Percentiles rank a stretch among this genome's conserved stretches.
phyloP scores from a whole-genome alignment of 1,284 basidiomycete genomes.

The Melampsora occidentalis region DNA sequence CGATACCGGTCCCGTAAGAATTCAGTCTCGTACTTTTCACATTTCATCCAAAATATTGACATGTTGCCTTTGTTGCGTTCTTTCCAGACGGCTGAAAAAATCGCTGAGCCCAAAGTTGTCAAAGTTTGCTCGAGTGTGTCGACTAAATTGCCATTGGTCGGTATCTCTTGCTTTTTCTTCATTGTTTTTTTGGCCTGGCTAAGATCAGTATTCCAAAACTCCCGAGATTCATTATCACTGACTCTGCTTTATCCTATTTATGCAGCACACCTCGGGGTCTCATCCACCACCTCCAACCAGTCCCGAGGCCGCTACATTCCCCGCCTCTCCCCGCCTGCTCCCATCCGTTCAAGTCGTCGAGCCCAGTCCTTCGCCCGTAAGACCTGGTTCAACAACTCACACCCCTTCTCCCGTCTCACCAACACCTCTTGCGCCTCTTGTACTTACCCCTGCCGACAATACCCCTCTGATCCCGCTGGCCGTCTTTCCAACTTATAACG shows the following conservation, averaged over 20 bases:
- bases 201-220: not conserved
- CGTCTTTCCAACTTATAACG: slow-evolving; percentile 36
- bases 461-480: slow-evolving; percentile 37
- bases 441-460: not conserved
- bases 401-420: not conserved
- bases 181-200: not conserved
- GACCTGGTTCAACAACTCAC: slow-evolving; percentile 10
- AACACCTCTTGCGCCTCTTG: not conserved
- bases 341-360: slow-evolving; percentile 11
- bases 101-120: slow-evolving; percentile 34
- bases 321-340: not conserved
- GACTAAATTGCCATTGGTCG: not conserved
- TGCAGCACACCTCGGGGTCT: not conserved
- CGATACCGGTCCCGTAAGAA: slow-evolving; percentile 17
- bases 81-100: not conserved
- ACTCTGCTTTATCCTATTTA: not conserved
- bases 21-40: not conserved
- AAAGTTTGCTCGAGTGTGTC: slow-evolving; percentile 13
- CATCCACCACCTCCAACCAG: slow-evolving; percentile 1
- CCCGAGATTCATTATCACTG: not conserved
- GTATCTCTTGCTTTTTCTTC: not conserved
- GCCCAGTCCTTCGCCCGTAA: not conserved
- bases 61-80: not conserved
- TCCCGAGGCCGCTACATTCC: not conserved
- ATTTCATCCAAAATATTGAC: not conserved